These are phyloP conservation scores for Cercospora sesami DNA, from an alignment of 2,329 filamentous ascomycete genomes.

Conservation along the genomic window DNA sequence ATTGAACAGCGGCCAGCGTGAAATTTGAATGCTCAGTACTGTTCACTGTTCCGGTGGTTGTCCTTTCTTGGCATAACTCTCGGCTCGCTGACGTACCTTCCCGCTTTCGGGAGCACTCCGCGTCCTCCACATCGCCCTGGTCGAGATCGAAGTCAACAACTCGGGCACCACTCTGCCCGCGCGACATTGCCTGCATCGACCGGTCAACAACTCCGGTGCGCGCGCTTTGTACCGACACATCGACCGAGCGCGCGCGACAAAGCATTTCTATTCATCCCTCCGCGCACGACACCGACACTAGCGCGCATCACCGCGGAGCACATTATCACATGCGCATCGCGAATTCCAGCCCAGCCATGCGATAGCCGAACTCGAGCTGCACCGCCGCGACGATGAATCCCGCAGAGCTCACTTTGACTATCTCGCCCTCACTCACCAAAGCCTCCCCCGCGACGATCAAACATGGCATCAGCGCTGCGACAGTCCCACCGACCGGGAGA, in stretches of 20 bases:
- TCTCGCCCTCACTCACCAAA: slow-evolving; percentile 34
- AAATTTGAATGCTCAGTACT: background rate
- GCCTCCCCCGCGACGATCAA: slow-evolving; percentile 42
- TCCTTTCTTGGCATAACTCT: background rate
- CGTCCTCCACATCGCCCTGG: background rate
- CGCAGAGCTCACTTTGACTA: slow-evolving; percentile 34
- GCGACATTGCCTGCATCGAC: background rate
- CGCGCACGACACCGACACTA: slow-evolving; percentile 3
- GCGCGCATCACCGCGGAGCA: background rate
- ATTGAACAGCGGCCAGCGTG: background rate
- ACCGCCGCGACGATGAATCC: slow-evolving; percentile 37
- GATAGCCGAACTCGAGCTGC: slow-evolving; percentile 17
- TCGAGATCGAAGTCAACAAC: background rate
- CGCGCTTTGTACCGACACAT: background rate
- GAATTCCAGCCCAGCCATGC: slow-evolving; percentile 19
- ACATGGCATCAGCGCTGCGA: slow-evolving; percentile 47
- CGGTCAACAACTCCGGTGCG: background rate
- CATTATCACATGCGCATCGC: slow-evolving; percentile 10
- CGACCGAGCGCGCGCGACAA: background rate
- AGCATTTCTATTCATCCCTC: background rate
- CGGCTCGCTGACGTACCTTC: background rate
- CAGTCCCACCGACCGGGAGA: slow-evolving; percentile 21
- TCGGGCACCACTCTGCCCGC: background rate
- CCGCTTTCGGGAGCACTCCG: background rate
- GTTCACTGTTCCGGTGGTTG: background rate